phyloP scores from a whole-genome alignment of 2,329 filamentous ascomycete species.

The Falciphora oryzae region DNA sequence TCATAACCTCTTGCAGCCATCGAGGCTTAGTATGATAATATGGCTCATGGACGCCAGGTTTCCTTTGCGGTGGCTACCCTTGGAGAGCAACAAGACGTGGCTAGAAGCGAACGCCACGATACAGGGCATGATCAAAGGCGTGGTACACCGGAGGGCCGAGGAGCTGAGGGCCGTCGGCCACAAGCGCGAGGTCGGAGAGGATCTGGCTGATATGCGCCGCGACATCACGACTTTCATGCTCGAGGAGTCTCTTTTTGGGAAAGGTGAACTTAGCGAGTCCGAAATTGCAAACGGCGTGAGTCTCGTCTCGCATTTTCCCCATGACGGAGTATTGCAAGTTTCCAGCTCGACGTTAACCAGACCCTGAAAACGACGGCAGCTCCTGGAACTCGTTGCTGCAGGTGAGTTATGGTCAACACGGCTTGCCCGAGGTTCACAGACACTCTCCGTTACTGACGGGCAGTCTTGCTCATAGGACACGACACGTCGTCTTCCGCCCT shows the following conservation, averaged over 20 bases:
- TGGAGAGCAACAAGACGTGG: slow-evolving; percentile 29
- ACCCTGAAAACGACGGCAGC: slow-evolving; percentile 29
- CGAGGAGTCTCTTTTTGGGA: slow-evolving; percentile 18
- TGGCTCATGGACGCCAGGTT: slow-evolving; percentile 9
- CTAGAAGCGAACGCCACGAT: slow-evolving; percentile 25
- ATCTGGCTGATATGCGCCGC: background rate
- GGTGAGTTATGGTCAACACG: slow-evolving; percentile 13
- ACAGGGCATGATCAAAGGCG: slow-evolving; percentile 26
- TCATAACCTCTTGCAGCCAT: slow-evolving; percentile 24
- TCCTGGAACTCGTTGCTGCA: slow-evolving; percentile 18
- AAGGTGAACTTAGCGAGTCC: slow-evolving; percentile 17
- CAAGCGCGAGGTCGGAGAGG: background rate
- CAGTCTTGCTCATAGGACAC: slow-evolving; percentile 21
- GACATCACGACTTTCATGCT: slow-evolving; percentile 24
- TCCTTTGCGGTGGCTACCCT: slow-evolving; percentile 25
- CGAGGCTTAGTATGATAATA: slow-evolving; percentile 23
- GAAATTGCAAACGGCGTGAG: slow-evolving; percentile 22
- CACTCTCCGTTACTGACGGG: background rate
- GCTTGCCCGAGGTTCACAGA: slow-evolving; percentile 9
- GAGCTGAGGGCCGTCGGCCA: slow-evolving; percentile 3
- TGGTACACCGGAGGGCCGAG: slow-evolving; percentile 26
- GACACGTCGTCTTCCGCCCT: slow-evolving; percentile 27
- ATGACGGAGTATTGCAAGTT: background rate
- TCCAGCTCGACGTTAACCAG: slow-evolving; percentile 15
- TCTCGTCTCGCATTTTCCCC: background rate